Conservation (phyloP, 768 basidiomycete genomes). For the Pisolithus tinctorius region DNA sequence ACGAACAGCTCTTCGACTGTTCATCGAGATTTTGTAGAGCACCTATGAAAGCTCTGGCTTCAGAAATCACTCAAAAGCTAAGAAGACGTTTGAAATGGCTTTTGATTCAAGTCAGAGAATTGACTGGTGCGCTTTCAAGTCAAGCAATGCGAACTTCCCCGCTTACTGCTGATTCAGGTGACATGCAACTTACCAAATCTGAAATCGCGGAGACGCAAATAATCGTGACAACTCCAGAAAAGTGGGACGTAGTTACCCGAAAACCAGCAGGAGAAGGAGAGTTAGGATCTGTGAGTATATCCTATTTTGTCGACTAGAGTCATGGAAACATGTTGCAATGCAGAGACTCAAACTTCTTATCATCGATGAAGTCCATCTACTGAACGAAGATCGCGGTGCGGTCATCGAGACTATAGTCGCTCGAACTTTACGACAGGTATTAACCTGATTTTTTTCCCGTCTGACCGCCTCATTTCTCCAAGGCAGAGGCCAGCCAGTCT, state of each 20-base stretch:
- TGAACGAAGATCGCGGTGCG: constrained; percentile 96
- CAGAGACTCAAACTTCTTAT: constrained; percentile 91
- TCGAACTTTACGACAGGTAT: constrained; percentile 81
- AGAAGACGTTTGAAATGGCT: constrained; percentile 89
- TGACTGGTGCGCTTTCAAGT: constrained; percentile 59
- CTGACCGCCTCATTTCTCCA: neutral
- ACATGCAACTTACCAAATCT: constrained; percentile 93
- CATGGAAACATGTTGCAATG: neutral
- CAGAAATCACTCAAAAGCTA: constrained; percentile 91
- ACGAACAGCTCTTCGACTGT: neutral
- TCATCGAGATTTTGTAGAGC: constrained; percentile 44
- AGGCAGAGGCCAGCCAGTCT: constrained; percentile 96
- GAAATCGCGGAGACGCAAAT: constrained; percentile 96
- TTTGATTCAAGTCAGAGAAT: constrained; percentile 76
- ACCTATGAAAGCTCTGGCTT: constrained; percentile 96
- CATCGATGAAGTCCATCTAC: constrained; percentile 94
- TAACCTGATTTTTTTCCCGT: neutral
- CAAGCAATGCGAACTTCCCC: neutral
- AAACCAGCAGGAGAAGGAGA: constrained; percentile 97
- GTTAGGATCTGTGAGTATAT: constrained; percentile 69
- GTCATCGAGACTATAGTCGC: constrained; percentile 99
- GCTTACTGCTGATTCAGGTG: constrained; percentile 37
- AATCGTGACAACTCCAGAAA: constrained; percentile 98
- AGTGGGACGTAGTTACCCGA: constrained; percentile 98
- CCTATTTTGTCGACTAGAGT: neutral